Conservation (phyloP, 768 basidiomycete genomes). For the Cystofilobasidium bisporidii region DNA sequence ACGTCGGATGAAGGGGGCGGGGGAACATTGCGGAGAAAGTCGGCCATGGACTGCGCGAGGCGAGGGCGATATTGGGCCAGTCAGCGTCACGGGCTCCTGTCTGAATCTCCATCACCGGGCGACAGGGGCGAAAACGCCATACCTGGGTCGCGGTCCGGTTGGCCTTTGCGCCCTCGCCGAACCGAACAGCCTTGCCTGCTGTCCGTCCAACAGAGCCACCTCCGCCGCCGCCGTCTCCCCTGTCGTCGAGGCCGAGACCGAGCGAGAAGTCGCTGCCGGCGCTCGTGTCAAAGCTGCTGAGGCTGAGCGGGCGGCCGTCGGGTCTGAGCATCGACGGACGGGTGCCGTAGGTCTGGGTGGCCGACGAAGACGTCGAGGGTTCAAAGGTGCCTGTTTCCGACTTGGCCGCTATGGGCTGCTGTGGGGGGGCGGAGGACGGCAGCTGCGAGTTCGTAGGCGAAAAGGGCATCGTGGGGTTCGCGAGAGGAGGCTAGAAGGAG, state of each 20-base stretch:
- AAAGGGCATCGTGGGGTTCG: too few species aligned
- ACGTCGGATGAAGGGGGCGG: not conserved
- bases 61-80: not conserved
- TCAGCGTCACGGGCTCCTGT: too few species aligned
- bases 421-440: too few species aligned
- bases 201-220: too few species aligned
- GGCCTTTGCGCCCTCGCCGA: not conserved
- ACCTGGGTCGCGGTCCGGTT: conserved; percentile 4
- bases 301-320: not conserved
- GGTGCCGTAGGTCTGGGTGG: not conserved
- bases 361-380: too few species aligned
- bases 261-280: not conserved
- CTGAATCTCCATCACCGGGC: too few species aligned
- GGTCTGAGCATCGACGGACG: not conserved
- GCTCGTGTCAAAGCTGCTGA: not conserved
- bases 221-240: not conserved
- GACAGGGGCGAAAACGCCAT: not conserved
- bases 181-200: not conserved
- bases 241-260: not conserved
- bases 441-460: too few species aligned
- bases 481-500: too few species aligned
- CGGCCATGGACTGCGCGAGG: not conserved
- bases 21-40: conserved; percentile 4
- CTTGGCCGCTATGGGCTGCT: too few species aligned
- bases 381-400: too few species aligned